Base-by-base conservation (phyloP, 352 stramenopile genomes). In the Elongisporangium undulatum region DNA sequence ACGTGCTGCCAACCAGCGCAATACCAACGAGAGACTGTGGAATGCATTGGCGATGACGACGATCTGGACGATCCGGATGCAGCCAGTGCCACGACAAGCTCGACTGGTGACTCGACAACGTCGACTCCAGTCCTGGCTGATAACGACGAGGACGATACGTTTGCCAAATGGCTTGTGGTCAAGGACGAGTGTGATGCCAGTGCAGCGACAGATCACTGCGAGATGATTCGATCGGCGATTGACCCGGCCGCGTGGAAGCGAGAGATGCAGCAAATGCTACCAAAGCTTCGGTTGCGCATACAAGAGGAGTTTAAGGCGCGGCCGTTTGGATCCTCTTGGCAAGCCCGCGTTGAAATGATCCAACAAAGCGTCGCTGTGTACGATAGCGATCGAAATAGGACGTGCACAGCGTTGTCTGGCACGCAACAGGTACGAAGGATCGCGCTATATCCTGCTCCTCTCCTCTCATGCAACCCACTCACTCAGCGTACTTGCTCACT, bases 191-290 rank as follows among this genome's bases (percentile, higher is more conserved):
- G 19, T 17, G 23, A 21, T 16, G 16, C 57, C 52, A 39, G 3
- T 6, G 48, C 38, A 8, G 38, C 20, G 19, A 61, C 58, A 7
- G 49, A 66, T 1, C 54, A 71, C 9, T 62, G 49, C 20, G 51
- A 66, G 17, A 81, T 85, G 67, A 86, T 85, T 57, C 55, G 73
- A 34, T 67, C 71, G 1, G 23, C 64, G 15, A 69, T 85, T 38
- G 75, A 83, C 29, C 73, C 75, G 0, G 53, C 49, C 26, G 60
- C 71, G 12, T 86, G 74, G 74, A 58, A 74, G 9, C 62, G 58
- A 7, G 77, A 84, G 50, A 56, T 77, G 29, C 62, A 55, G 41
- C 67, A 63, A 22, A 72, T 77, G 63, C 45, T 79, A 6, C 73
- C 75, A 15, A 81, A 69, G 51, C 59, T 85, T 45, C 51, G 20